Conservation (phyloP, 2,329 filamentous ascomycete species). For the Chaetothyriales sp. region DNA sequence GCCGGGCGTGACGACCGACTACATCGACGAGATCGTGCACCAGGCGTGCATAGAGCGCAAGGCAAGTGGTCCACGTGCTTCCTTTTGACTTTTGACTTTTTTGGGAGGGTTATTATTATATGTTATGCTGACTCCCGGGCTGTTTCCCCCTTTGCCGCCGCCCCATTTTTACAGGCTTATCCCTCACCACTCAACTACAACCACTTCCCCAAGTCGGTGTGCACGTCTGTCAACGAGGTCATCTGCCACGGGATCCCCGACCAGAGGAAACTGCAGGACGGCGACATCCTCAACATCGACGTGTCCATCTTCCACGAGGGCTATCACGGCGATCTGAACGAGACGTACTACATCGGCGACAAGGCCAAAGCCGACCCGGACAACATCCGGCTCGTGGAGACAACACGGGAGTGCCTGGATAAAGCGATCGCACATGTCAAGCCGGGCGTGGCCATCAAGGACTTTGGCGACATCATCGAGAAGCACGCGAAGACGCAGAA, state of each 20-base stretch:
- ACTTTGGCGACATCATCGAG: conserved; percentile 89
- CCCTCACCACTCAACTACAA: conserved; percentile 91
- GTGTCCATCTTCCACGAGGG: conserved; percentile 87
- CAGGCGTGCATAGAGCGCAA: conserved; percentile 86
- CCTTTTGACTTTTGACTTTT: no score
- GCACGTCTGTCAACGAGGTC: conserved; percentile 89
- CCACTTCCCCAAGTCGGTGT: conserved; percentile 94
- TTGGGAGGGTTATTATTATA: no score
- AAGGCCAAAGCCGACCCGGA: conserved; percentile 72
- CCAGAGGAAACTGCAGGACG: conserved; percentile 69
- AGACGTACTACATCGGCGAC: conserved; percentile 95
- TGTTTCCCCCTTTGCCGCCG: no score
- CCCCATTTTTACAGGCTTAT: conserved; percentile 52
- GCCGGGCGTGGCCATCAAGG: conserved; percentile 79
- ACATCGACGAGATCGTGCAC: conserved; percentile 89
- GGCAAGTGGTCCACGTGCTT: no score
- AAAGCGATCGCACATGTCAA: conserved; percentile 83
- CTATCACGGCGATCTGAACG: conserved; percentile 92
- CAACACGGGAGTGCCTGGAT: conserved; percentile 77
- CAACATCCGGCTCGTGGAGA: conserved; percentile 77
- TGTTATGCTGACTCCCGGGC: no score
- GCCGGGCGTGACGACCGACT: conserved; percentile 90
- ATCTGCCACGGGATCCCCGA: conserved; percentile 99
- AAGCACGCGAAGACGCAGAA: conserved; percentile 74
- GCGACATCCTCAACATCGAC: conserved; percentile 95